Percentiles rank a stretch among this genome's conserved stretches.
phyloP scores from a whole-genome alignment of 2,329 filamentous ascomycete species.

The Sphaerulina musiva region DNA sequence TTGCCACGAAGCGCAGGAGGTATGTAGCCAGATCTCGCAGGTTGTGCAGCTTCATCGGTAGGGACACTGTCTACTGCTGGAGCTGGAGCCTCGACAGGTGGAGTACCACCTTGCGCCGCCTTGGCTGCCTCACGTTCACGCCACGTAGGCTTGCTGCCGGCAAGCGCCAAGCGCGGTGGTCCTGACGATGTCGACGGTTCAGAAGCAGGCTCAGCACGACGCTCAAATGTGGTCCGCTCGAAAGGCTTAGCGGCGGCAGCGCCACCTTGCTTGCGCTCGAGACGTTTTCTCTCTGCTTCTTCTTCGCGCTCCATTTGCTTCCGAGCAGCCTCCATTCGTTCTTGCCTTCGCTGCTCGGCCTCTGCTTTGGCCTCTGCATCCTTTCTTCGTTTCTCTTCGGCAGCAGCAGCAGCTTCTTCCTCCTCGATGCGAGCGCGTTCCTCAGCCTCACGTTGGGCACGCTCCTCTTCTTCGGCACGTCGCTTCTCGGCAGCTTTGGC shows the following conservation, averaged over 20 bases:
- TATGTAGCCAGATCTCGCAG: slow-evolving; percentile 41
- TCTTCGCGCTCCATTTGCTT: slow-evolving; percentile 59
- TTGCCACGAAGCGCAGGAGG: slow-evolving; percentile 41
- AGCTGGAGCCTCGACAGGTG: slow-evolving; percentile 25
- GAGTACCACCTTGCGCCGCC: slow-evolving; percentile 27
- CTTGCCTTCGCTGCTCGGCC: slow-evolving; percentile 61
- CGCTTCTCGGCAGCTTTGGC: slow-evolving; percentile 73
- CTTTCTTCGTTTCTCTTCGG: slow-evolving; percentile 63
- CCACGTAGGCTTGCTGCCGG: slow-evolving; percentile 57
- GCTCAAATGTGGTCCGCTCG: slow-evolving; percentile 22
- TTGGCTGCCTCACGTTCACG: slow-evolving; percentile 61
- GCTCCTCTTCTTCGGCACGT: slow-evolving; percentile 79
- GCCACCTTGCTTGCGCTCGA: slow-evolving; percentile 52
- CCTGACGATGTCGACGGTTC: slow-evolving; percentile 45
- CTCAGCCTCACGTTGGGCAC: slow-evolving; percentile 71
- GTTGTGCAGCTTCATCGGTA: slow-evolving; percentile 35
- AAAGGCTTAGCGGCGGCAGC: slow-evolving; percentile 34
- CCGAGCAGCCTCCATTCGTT: slow-evolving; percentile 31
- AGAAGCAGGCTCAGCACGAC: slow-evolving; percentile 27
- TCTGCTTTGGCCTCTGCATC: slow-evolving; percentile 56
- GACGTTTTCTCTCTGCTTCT: slow-evolving; percentile 69
- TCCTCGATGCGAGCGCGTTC: slow-evolving; percentile 75
- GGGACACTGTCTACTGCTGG: slow-evolving; percentile 30
- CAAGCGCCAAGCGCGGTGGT: slow-evolving; percentile 57
- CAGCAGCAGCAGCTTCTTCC: slow-evolving; percentile 71